Percentiles rank a stretch among this genome's conserved stretches.
Evolutionary conservation across 2,329 filamentous ascomycete genomes (phyloP).

Genomic region (Chaetothyriales sp.): DNA sequence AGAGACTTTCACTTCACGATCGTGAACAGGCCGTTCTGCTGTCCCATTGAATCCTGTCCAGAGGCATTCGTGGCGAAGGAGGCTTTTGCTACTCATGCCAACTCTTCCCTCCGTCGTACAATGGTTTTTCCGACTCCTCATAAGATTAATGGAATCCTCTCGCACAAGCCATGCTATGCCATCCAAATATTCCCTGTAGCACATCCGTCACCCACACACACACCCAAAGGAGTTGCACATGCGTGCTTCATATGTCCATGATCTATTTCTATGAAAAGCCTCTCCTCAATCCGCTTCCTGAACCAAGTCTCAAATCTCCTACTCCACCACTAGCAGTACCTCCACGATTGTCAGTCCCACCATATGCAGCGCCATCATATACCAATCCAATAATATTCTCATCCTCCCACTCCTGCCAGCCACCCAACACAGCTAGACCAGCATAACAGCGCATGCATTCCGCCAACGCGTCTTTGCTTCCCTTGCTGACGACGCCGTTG

Average conservation of each 20-base stretch:
- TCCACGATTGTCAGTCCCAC: neutral
- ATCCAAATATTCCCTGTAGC: neutral
- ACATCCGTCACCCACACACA: too few species aligned
- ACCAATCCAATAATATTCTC: constrained; percentile 4
- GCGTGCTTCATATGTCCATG: neutral
- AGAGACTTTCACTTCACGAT: too few species aligned
- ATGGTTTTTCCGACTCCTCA: too few species aligned
- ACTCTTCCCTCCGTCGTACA: too few species aligned
- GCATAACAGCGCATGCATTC: constrained; percentile 16
- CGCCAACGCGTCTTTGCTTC: constrained; percentile 7
- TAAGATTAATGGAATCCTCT: too few species aligned
- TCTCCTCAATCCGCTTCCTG: neutral
- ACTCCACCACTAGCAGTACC: neutral
- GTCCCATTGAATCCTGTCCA: too few species aligned
- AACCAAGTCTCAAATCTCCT: neutral
- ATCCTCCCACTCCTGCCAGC: constrained; percentile 14
- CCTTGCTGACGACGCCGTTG: constrained; percentile 33
- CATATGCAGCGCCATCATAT: neutral
- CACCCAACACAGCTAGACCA: constrained; percentile 11
- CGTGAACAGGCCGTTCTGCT: too few species aligned
- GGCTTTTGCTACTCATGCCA: too few species aligned
- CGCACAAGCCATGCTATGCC: neutral
- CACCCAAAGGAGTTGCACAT: too few species aligned
- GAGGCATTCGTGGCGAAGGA: too few species aligned
- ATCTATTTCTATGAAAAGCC: neutral